A percentile compares a stretch with the other conserved stretches of the same genome.
phyloP scores from a whole-genome alignment of 768 basidiomycete species.

The Russula vinacea region DNA sequence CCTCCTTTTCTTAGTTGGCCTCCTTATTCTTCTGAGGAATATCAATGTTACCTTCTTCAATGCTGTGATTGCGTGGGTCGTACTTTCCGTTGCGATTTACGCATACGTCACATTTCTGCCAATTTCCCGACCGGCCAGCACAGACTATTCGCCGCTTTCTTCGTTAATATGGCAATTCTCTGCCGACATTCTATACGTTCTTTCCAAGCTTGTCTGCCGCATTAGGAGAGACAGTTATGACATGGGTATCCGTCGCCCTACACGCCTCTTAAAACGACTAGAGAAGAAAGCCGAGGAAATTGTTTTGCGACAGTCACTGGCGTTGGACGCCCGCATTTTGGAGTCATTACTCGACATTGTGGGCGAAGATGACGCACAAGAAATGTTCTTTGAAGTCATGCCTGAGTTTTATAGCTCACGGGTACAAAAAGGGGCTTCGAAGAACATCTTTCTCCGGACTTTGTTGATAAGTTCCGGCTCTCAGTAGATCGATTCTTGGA shows the following conservation, averaged over 20 bases:
- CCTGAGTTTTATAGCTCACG: background rate
- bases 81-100: background rate
- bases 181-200: too few species aligned
- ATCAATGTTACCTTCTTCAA: background rate
- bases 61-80: background rate
- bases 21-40: constrained; percentile 1
- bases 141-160: background rate
- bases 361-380: background rate
- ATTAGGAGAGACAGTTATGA: background rate
- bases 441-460: background rate
- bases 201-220: too few species aligned
- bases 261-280: background rate
- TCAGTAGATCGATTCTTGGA: background rate
- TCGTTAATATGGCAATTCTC: background rate
- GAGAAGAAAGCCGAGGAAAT: background rate
- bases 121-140: background rate
- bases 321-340: background rate
- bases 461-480: background rate
- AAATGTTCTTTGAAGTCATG: background rate
- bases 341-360: background rate
- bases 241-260: background rate
- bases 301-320: background rate
- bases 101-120: constrained; percentile 9
- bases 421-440: too few species aligned
- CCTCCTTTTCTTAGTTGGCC: constrained; percentile 4